Conservation (phyloP, 2,329 filamentous ascomycete genomes). For the Scedosporium aurantiacum region DNA sequence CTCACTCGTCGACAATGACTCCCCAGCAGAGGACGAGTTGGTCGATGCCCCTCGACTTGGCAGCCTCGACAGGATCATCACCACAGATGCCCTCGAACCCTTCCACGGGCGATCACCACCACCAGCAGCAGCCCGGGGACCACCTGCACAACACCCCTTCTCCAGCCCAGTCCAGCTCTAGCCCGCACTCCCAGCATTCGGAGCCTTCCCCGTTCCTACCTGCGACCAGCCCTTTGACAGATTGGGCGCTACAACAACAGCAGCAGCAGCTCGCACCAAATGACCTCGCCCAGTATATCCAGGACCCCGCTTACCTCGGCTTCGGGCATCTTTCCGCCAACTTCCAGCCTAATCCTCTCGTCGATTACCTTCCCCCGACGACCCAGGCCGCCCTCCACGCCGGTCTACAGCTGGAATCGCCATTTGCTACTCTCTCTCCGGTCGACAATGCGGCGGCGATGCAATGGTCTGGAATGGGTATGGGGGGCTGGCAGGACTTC, state of each 20-base stretch:
- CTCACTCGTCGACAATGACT: conserved; percentile 21
- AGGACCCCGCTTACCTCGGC: conserved; percentile 44
- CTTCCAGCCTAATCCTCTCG: conserved; percentile 43
- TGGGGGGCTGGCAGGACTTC: conserved; percentile 73
- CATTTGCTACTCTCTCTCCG: conserved; percentile 47
- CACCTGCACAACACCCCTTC: conserved; percentile 30
- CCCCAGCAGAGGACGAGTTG: conserved; percentile 30
- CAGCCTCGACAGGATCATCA: conserved; percentile 27
- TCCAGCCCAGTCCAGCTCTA: conserved; percentile 38
- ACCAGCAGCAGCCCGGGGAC: conserved; percentile 6
- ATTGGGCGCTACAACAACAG: conserved; percentile 51
- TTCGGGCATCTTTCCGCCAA: conserved; percentile 40
- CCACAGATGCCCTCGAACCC: conserved; percentile 34
- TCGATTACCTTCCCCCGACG: conserved; percentile 48
- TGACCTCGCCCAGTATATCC: conserved; percentile 32
- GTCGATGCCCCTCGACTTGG: conserved; percentile 43
- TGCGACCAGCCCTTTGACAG: conserved; percentile 40
- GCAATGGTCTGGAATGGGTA: conserved; percentile 49
- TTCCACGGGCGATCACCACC: conserved; percentile 31
- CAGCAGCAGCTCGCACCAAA: conserved; percentile 27
- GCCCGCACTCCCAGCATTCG: conserved; percentile 39
- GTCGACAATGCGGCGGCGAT: conserved; percentile 42
- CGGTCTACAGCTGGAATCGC: conserved; percentile 43
- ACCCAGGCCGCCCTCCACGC: conserved; percentile 54
- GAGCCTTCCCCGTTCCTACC: conserved; percentile 46